Evolutionary conservation across 257 asterid species (phyloP).

Genomic region (Eucommia ulmoides): DNA sequence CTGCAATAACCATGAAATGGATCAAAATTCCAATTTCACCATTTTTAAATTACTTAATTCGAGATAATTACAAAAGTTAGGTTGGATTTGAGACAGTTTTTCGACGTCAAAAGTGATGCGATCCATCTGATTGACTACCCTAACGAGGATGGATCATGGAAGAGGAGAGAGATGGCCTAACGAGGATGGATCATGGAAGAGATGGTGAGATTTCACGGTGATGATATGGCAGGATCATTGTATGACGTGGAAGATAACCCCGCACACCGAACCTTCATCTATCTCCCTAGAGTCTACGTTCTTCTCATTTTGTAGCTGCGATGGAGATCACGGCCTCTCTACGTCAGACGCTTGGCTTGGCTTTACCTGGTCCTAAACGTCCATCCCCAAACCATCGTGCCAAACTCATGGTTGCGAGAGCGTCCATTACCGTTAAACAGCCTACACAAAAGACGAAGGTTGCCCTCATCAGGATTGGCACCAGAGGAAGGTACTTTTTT

Average conservation of each 20-base stretch:
- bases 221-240: conserved; percentile 6
- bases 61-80: too few relatives aligned
- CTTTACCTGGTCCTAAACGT: conserved; percentile 22
- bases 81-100: too few relatives aligned
- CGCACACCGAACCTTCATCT: not conserved
- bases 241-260: conserved; percentile 32
- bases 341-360: conserved; percentile 31
- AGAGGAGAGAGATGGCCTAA: too few relatives aligned
- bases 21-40: too few relatives aligned
- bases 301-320: conserved; percentile 11
- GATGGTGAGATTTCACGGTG: conserved; percentile 8
- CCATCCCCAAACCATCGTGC: conserved; percentile 16
- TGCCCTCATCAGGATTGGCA: conserved; percentile 81
- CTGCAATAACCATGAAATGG: too few relatives aligned
- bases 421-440: conserved; percentile 60
- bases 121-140: too few relatives aligned
- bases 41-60: too few relatives aligned
- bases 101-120: too few relatives aligned
- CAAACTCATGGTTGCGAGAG: conserved; percentile 22
- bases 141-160: too few relatives aligned
- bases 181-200: too few relatives aligned
- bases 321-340: conserved; percentile 40
- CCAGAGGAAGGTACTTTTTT: conserved; percentile 72
- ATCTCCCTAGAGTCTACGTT: conserved; percentile 12
- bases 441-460: conserved; percentile 44